phyloP scores from a whole-genome alignment of 1,284 basidiomycete species.

The Rhodotorula sp. region DNA sequence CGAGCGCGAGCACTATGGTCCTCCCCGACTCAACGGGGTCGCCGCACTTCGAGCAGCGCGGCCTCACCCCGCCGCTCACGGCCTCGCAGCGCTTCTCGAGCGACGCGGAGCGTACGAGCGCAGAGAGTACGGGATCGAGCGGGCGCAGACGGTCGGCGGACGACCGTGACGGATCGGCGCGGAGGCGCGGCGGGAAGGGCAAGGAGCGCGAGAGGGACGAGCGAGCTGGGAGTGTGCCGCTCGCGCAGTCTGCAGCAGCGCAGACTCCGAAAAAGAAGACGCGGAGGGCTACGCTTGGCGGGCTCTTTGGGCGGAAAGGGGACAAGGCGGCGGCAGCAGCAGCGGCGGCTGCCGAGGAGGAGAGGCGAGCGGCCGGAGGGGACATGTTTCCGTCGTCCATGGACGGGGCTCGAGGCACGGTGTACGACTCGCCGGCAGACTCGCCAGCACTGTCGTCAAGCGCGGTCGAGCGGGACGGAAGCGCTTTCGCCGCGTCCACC shows the following conservation, averaged over 20 bases:
- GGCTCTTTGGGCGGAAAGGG: conserved; percentile 18
- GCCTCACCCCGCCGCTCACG: not conserved
- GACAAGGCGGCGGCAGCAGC: not conserved
- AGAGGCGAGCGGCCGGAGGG: not conserved
- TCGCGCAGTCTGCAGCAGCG: too few species aligned
- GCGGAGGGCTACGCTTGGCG: conserved; percentile 26
- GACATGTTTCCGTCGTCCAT: not conserved
- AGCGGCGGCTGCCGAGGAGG: too few species aligned
- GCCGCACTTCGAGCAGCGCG: not conserved
- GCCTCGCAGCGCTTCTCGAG: not conserved
- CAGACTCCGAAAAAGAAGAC: conserved; percentile 12
- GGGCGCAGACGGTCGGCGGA: not conserved
- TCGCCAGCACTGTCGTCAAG: not conserved
- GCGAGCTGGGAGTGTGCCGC: not conserved
- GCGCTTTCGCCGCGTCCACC: not conserved
- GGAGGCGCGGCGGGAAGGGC: conserved; percentile 5
- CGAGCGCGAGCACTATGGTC: conserved; percentile 12
- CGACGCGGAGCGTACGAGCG: not conserved
- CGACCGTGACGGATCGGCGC: not conserved
- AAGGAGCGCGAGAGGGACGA: conserved; percentile 2
- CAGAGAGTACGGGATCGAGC: not conserved
- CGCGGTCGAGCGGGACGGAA: not conserved
- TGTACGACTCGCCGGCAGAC: conserved; percentile 8
- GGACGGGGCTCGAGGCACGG: not conserved
- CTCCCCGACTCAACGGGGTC: conserved; percentile 6